These are phyloP conservation scores for Fusarium drepaniforme DNA, from an alignment of 2,329 filamentous ascomycete genomes.

Conservation along the genomic window DNA sequence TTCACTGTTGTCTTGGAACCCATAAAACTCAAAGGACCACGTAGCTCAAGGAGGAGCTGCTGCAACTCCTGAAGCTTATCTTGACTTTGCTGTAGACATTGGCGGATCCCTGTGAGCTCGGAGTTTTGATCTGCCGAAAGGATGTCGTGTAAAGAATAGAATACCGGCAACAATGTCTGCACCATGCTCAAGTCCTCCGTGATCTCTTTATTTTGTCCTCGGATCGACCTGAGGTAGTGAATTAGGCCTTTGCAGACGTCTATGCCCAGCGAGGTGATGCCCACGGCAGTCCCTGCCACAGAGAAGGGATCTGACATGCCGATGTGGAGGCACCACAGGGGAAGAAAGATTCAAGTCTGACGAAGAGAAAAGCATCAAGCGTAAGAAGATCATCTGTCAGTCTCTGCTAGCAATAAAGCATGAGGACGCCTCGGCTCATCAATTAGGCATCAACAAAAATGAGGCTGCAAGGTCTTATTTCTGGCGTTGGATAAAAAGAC, in stretches of 20 bases:
- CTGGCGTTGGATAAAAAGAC: no score
- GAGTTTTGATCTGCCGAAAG: neutral
- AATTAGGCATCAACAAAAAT: neutral
- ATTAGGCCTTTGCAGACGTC: neutral
- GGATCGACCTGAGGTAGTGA: neutral
- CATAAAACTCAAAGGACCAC: neutral
- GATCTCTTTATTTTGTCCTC: neutral
- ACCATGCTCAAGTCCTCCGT: neutral
- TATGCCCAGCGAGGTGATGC: neutral
- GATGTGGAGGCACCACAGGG: neutral
- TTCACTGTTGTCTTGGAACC: neutral
- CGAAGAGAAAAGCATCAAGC: no score
- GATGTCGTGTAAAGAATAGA: neutral
- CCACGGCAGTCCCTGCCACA: neutral
- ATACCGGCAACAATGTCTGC: neutral
- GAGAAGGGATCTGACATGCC: neutral
- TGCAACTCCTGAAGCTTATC: neutral
- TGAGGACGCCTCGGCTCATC: neutral
- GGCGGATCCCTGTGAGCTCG: neutral
- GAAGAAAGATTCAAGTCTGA: neutral
- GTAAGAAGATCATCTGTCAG: neutral
- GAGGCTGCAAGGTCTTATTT: no score
- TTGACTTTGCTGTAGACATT: neutral
- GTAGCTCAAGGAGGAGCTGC: neutral
- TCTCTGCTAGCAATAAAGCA: neutral